Percentiles rank a stretch among this genome's conserved stretches.
Conservation (phyloP, 805 yeast species). For the Teunomyces aglyptinius region DNA sequence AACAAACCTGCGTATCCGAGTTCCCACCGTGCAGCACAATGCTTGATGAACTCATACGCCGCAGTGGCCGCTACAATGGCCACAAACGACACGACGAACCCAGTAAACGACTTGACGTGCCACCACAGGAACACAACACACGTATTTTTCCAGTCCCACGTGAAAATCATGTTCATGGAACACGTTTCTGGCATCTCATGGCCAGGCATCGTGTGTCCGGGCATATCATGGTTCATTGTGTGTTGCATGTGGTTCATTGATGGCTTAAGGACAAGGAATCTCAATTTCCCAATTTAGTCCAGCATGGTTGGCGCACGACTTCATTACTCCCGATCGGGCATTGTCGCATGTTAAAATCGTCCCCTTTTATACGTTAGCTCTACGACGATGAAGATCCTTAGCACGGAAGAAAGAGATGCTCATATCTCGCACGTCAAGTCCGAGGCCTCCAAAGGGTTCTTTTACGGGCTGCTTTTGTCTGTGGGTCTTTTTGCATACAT, state of each 20-base stretch:
- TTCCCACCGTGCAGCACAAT: slow-evolving; percentile 30
- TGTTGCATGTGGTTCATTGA: slow-evolving; percentile 9
- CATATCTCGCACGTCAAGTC: slow-evolving; percentile 33
- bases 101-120: slow-evolving; percentile 59
- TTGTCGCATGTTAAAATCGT: no score
- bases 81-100: slow-evolving; percentile 52
- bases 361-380: no score
- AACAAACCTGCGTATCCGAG: slow-evolving; percentile 3
- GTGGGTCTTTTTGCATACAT: slow-evolving; percentile 32
- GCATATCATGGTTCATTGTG: not conserved
- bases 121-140: slow-evolving; percentile 79
- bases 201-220: slow-evolving; percentile 21
- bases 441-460: slow-evolving; percentile 40
- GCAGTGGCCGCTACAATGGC: slow-evolving; percentile 49
- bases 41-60: slow-evolving; percentile 59
- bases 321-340: no score
- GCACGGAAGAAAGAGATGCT: slow-evolving; percentile 38
- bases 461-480: slow-evolving; percentile 33
- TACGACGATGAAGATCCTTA: slow-evolving; percentile 34
- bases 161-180: slow-evolving; percentile 71
- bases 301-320: no score
- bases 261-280: no score
- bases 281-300: no score
- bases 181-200: slow-evolving; percentile 38
- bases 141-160: slow-evolving; percentile 72